Conservation (phyloP, 306 rosid genomes). For the Cicer judaicum region DNA sequence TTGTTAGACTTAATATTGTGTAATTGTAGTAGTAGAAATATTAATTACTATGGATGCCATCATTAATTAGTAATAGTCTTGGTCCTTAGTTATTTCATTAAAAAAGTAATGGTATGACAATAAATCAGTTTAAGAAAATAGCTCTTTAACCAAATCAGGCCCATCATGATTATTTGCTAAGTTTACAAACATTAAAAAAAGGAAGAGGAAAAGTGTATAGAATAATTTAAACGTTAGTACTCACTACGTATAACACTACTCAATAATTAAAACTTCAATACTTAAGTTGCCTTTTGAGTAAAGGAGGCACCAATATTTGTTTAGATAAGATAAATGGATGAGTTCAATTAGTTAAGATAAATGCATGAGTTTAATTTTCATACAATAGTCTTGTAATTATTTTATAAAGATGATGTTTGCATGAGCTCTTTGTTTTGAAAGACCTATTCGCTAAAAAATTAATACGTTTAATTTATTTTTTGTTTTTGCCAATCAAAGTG, state of each 20-base stretch:
- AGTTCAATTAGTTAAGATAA: not conserved
- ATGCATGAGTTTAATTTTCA: not conserved
- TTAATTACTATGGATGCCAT: not conserved
- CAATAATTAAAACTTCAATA: constrained; percentile 35
- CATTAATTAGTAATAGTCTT: not conserved
- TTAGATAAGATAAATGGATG: constrained; percentile 31
- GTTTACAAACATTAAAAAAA: constrained; percentile 38
- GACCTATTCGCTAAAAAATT: no score
- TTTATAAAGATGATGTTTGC: no score
- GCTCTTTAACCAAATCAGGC: constrained; percentile 60
- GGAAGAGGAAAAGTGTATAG: constrained; percentile 31
- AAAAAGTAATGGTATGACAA: constrained; percentile 43
- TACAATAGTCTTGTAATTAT: not conserved
- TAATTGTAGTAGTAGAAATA: constrained; percentile 15
- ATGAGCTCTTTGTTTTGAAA: no score
- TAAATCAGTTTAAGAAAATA: constrained; percentile 73
- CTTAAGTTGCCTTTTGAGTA: constrained; percentile 60
- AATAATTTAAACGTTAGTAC: constrained; percentile 41
- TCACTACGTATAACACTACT: constrained; percentile 39
- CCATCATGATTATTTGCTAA: constrained; percentile 51
- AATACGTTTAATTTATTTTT: no score
- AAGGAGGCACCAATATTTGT: constrained; percentile 55
- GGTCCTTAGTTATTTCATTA: constrained; percentile 27
- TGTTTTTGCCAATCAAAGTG: no score
- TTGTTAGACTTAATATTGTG: not conserved